Conservation (phyloP, 352 stramenopile species). For the Elongisporangium senticosum region DNA sequence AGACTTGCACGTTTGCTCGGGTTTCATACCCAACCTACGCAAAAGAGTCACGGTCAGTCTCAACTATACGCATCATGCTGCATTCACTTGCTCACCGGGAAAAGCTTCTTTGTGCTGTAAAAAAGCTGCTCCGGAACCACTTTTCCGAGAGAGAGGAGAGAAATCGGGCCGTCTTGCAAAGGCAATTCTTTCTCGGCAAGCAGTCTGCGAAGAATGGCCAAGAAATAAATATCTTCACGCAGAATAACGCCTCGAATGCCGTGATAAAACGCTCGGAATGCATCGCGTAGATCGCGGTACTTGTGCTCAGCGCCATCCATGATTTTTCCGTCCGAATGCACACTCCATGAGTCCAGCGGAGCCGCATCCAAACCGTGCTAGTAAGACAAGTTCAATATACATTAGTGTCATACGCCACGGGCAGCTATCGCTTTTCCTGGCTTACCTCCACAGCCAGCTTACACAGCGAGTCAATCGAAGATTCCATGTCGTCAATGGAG, state of each 20-base stretch:
- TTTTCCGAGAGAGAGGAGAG: constrained; percentile 37
- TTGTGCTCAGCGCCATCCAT: constrained; percentile 29
- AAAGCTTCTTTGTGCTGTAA: constrained; percentile 74
- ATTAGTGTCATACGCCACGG: background rate
- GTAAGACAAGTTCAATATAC: background rate
- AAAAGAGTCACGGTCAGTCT: background rate
- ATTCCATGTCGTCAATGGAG: constrained; percentile 25
- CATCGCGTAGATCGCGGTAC: constrained; percentile 45
- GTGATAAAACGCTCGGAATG: constrained; percentile 35
- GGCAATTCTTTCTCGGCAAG: constrained; percentile 49
- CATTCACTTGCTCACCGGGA: constrained; percentile 32
- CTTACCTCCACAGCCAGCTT: constrained; percentile 20
- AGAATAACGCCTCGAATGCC: constrained; percentile 28
- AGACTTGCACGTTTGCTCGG: constrained; percentile 42
- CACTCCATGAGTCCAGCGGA: constrained; percentile 28
- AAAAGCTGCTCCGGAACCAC: constrained; percentile 59
- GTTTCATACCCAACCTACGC: constrained; percentile 57
- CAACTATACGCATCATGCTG: background rate
- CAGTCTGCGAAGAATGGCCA: constrained; percentile 53
- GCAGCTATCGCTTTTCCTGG: background rate
- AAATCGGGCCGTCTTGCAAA: constrained; percentile 67
- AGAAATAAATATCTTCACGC: constrained; percentile 66
- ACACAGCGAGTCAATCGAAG: constrained; percentile 24
- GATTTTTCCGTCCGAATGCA: constrained; percentile 35
- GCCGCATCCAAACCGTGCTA: constrained; percentile 32